Evolutionary conservation across 345 rosid genomes (phyloP).

Genomic region (Eucalyptus curtisii): DNA sequence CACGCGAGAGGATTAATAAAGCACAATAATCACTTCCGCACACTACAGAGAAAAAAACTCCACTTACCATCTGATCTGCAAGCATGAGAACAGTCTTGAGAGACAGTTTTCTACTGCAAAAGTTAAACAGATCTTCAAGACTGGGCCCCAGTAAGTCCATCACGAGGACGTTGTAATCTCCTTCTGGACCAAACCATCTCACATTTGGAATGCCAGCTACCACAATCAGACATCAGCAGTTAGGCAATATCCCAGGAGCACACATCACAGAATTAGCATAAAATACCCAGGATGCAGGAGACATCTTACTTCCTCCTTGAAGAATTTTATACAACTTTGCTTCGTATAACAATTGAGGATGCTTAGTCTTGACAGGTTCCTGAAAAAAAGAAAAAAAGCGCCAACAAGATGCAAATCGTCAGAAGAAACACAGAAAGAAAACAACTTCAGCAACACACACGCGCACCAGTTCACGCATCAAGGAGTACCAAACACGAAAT

Average conservation of each 20-base stretch:
- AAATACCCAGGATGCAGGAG: not conserved
- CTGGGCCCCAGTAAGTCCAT: conserved; percentile 90
- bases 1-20: not conserved
- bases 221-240: conserved; percentile 1
- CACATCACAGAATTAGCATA: not conserved
- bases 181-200: conserved; percentile 83
- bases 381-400: not conserved
- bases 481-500: not conserved
- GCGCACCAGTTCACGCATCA: not conserved
- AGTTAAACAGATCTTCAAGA: conserved; percentile 88
- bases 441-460: not conserved
- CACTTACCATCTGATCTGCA: conserved; percentile 83
- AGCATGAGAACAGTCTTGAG: conserved; percentile 89
- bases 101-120: conserved; percentile 76
- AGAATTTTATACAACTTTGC: conserved; percentile 78
- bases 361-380: conserved; percentile 92
- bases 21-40: not conserved
- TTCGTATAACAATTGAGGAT: conserved; percentile 84
- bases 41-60: not conserved
- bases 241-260: not conserved
- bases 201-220: conserved; percentile 77
- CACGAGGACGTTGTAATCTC: conserved; percentile 78
- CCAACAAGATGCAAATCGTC: not conserved
- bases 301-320: conserved; percentile 81
- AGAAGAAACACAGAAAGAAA: not conserved